Evolutionary conservation across 805 yeast genomes (phyloP), one percentile per base, ranked within the genome.

Genomic region (Maudiozyma saulgeensis): DNA sequence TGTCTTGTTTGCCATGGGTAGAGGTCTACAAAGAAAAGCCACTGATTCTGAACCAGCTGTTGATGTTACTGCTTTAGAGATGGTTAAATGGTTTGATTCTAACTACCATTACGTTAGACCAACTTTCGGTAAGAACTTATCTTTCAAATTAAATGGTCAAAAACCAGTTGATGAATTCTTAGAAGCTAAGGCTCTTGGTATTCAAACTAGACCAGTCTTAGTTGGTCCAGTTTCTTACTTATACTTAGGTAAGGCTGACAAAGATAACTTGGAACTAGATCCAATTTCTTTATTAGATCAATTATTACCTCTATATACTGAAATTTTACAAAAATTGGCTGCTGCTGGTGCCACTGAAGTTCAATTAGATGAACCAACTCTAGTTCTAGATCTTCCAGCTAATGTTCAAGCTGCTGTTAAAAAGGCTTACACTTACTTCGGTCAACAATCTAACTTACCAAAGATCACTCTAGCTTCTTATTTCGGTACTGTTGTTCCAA

Each of bases 101-200:
- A 93, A 93, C 88, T 93, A 93, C 87, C 99, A 93, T 76, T 93
- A 93, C 73, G 98, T 93, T 67, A 87, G 99, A 80, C 99, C 99
- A 74, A 93, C 99, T 61, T 90, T 93, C 80, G 86, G 96, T 50
- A 82, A 89, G 79, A 79, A 88, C 61, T 91, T 97, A 57, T 83
- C 83, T 67, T 93, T 93, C 87, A 90, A 93, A 79, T 85, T 93
- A 73, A 88, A 84, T 74, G 95, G 96, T 68, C 77, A 82, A 66
- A 93, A 93, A 80, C 98, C 99, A 67, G 93, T 93, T 64, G 96
- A 84, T 67, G 97, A 93, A 80, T 93, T 77, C 79, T 81, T 87
- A 69, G 99, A 93, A 82, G 99, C 99, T 66, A 93, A 93, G 82
- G 95, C 74, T 55, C 81, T 87, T 64, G 99, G 98, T 68, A 74